phyloP scores from a whole-genome alignment of 139 green algal genomes.

The Auxenochlorella pyrenoidosa region DNA sequence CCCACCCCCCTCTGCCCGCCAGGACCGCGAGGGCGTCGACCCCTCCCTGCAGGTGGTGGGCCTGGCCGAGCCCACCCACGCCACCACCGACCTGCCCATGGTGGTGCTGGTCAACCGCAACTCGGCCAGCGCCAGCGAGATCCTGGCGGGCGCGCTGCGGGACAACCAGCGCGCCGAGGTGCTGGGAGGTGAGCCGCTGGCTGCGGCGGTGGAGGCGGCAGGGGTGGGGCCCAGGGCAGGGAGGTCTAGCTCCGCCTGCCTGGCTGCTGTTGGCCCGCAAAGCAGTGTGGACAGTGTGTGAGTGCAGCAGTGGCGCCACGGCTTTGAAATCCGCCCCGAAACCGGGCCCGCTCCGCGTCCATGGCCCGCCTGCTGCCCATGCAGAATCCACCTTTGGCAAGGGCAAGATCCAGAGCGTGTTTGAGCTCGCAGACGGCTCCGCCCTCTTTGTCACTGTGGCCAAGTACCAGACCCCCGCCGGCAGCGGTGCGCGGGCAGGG shows the following conservation, averaged over 20 bases:
- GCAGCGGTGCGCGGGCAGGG: background rate
- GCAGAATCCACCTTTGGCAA: constrained; percentile 90
- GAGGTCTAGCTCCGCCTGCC: background rate
- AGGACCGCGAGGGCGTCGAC: constrained; percentile 4
- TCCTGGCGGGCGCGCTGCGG: constrained; percentile 88
- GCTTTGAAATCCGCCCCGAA: too few species aligned
- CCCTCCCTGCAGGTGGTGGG: constrained; percentile 7
- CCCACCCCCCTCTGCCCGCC: background rate
- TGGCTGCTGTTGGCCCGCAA: background rate
- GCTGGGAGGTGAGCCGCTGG: constrained; percentile 58
- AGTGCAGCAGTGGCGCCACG: too few species aligned
- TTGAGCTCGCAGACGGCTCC: constrained; percentile 85
- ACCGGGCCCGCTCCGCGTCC: too few species aligned
- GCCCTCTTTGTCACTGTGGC: constrained; percentile 95
- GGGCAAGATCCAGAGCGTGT: constrained; percentile 83
- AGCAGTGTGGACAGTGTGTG: too few species aligned
- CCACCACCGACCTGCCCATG: constrained; percentile 64
- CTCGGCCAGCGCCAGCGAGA: constrained; percentile 87
- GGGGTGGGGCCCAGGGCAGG: too few species aligned
- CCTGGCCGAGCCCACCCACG: background rate
- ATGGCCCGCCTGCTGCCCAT: too few species aligned
- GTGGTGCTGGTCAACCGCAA: constrained; percentile 88
- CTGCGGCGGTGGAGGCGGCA: too few species aligned
- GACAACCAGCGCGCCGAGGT: constrained; percentile 81
- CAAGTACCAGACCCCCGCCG: constrained; percentile 57